A percentile compares a stretch with the other conserved stretches of the same genome.
phyloP scores from a whole-genome alignment of 2,329 filamentous ascomycete species.

The Periconia sp. region DNA sequence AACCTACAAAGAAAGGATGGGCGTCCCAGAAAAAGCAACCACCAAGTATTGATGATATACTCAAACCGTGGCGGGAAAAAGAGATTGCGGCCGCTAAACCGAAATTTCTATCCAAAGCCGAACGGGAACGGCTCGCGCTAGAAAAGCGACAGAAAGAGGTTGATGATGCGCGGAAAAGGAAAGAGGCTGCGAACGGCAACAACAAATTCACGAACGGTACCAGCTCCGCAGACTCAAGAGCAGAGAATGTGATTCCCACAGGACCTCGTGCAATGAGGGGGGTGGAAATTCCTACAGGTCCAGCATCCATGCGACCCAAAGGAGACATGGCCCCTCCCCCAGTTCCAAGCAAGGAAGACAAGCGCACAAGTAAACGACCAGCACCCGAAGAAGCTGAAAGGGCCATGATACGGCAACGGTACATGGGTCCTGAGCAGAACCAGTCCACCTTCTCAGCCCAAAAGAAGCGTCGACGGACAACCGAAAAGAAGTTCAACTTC shows the following conservation, averaged over 20 bases:
- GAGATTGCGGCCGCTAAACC: slow-evolving; percentile 85
- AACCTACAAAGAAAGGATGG: slow-evolving; percentile 55
- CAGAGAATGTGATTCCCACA: slow-evolving; percentile 58
- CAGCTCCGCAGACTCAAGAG: slow-evolving; percentile 10
- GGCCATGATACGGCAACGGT: slow-evolving; percentile 73
- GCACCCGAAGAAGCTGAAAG: slow-evolving; percentile 66
- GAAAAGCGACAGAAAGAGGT: slow-evolving; percentile 76
- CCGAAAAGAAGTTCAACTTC: slow-evolving; percentile 98
- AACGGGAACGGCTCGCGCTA: slow-evolving; percentile 77
- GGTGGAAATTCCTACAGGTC: slow-evolving; percentile 51
- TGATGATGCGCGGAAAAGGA: slow-evolving; percentile 58
- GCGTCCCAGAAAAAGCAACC: slow-evolving; percentile 52
- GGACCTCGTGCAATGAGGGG: slow-evolving; percentile 69
- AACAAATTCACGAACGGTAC: slow-evolving; percentile 5
- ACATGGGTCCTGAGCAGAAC: slow-evolving; percentile 89
- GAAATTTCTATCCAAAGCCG: slow-evolving; percentile 80
- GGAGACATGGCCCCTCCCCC: slow-evolving; percentile 57
- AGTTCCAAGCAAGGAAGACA: slow-evolving; percentile 39
- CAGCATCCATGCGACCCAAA: slow-evolving; percentile 53
- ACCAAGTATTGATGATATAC: slow-evolving; percentile 81
- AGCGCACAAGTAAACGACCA: slow-evolving; percentile 24
- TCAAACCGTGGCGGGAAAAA: slow-evolving; percentile 82
- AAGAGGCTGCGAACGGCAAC: slow-evolving; percentile 42
- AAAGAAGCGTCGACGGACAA: slow-evolving; percentile 91
- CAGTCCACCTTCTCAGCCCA: slow-evolving; percentile 88